These are phyloP conservation scores for Cucumis cinereus DNA, from an alignment of 306 rosid genomes.

Conservation along the genomic window DNA sequence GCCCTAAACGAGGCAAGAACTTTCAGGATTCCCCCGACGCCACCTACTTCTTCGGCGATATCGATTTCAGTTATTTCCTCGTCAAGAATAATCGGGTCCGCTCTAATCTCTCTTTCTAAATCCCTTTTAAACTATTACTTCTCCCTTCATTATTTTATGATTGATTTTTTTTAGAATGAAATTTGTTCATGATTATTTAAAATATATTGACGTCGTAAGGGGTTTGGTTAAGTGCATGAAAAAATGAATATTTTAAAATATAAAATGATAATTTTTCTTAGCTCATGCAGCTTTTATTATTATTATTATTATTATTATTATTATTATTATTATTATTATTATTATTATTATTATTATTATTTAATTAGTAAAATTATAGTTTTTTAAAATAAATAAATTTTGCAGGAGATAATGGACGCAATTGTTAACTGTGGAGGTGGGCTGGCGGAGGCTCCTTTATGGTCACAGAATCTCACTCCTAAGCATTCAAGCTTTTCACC, in stretches of 20 bases:
- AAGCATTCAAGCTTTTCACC: constrained; percentile 43
- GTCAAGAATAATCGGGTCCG: constrained; percentile 45
- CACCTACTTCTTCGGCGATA: constrained; percentile 11
- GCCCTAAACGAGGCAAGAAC: constrained; percentile 2
- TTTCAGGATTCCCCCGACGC: constrained; percentile 19
- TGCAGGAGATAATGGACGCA: constrained; percentile 46
- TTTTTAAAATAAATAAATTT: too few species aligned
- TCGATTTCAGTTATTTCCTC: constrained; percentile 8
- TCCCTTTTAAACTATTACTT: background rate
- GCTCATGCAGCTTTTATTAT: background rate
- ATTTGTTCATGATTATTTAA: too few species aligned
- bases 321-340: background rate
- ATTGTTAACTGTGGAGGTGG: constrained; percentile 31
- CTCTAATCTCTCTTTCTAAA: background rate
- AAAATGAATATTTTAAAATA: background rate
- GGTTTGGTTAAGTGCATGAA: background rate
- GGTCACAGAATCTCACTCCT: constrained; percentile 38
- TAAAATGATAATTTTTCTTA: background rate
- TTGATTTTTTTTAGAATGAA: too few species aligned
- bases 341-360: background rate
- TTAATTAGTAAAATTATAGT: background rate
- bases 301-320: background rate
- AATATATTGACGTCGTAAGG: background rate
- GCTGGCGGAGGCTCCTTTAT: constrained; percentile 17
- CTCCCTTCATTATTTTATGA: too few species aligned